Base-by-base conservation (phyloP, 495 filamentous ascomycete genomes). In the Jackrogersella multiformis region DNA sequence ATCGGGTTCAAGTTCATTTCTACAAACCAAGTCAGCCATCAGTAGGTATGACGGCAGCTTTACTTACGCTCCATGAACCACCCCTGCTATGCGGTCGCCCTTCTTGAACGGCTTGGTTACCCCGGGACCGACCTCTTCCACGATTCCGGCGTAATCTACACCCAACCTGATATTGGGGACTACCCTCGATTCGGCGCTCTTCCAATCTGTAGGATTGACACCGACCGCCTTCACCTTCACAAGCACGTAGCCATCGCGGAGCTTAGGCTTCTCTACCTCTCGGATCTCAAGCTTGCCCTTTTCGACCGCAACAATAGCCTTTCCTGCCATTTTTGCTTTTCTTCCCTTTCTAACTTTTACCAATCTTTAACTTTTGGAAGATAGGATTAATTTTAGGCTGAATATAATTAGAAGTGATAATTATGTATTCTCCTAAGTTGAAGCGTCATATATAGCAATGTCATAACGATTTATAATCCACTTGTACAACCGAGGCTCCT, bases 151-250 rank as follows among this genome's bases (percentile, higher is more conserved):
- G 28, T 70, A 75, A 26, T 80, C 80, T 16, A 77, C 76, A 2
- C 79, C 77, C 0, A 53, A 3, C 13, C 60, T 55, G 18, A 42
- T 9, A 26, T 65, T n/a, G 4, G 62, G 36, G 28, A 26, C 16
- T 2, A 49, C 39, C 15, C 41, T 53, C n/a, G 28, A 58, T 0
- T 77, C 75, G 24, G 87, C 63, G 63, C 78, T 76, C 71, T 89
- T 88, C 80, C 82, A 87, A 74, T 86, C 86, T 0, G 81, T 81
- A 0, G 86, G 86, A 60, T 88, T 88, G 56, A 88, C 53, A 13
- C 79, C 85, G 13, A 87, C 80, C 13, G 77, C 73, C 20, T 76
- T 76, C 39, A 74, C 80, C 63, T 84, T 85, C 49, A 87, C 78
- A 9, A 86, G 78, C 35, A 87, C 58, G 30, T 80, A 80, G 48